Evolutionary conservation across 805 yeast genomes (phyloP).

Genomic region (Ogataea methylovora): DNA sequence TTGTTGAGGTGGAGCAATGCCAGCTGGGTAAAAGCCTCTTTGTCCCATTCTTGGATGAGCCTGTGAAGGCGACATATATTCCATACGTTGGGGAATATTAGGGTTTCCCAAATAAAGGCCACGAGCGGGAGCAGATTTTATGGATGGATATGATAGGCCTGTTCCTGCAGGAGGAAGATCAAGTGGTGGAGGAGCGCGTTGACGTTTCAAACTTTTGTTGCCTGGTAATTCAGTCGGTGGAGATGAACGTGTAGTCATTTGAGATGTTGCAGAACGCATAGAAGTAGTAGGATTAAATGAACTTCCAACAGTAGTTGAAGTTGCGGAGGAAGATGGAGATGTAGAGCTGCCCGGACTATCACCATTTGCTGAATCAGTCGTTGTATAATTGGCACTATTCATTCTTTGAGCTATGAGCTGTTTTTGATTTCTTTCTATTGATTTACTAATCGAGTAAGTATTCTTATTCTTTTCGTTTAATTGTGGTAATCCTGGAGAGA

Average conservation of each 20-base stretch:
- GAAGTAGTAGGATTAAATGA: no score
- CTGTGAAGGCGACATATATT: no score
- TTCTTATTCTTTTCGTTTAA: conserved; percentile 11
- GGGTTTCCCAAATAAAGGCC: no score
- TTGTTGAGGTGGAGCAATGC: no score
- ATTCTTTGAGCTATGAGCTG: conserved; percentile 10
- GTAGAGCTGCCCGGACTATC: no score
- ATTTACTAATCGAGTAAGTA: conserved; percentile 11
- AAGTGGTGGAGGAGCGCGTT: conserved; percentile 17
- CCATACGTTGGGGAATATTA: no score
- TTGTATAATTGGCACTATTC: not conserved
- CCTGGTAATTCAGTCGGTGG: not conserved
- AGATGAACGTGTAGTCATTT: not conserved
- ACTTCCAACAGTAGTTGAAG: conserved; percentile 2
- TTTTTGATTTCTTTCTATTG: conserved; percentile 16
- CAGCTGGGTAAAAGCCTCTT: no score
- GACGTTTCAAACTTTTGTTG: conserved; percentile 10
- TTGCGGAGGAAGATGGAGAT: conserved; percentile 1
- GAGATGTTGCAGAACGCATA: no score
- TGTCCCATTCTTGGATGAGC: no score
- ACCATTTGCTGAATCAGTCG: not conserved
- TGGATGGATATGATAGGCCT: not conserved
- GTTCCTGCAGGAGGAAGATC: not conserved
- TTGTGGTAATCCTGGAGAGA: conserved; percentile 18
- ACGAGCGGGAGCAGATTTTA: conserved; percentile 3